A percentile compares a stretch with the other conserved stretches of the same genome.
Evolutionary conservation across 768 basidiomycete species (phyloP).

Genomic region (Terana coerulea): DNA sequence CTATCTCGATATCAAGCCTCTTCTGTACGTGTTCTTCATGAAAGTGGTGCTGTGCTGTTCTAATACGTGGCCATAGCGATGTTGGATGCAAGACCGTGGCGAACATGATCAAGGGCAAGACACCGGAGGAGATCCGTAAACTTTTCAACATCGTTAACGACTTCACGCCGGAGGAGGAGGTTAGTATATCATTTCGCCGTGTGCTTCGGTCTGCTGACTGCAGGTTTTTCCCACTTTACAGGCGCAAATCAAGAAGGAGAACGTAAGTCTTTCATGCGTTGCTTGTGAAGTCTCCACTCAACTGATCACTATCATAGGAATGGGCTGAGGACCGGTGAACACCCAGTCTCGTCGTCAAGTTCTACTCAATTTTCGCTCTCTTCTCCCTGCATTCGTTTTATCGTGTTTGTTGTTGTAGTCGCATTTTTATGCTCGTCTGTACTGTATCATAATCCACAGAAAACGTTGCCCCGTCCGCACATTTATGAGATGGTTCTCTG

Average conservation of each 20-base stretch:
- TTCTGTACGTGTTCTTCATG: constrained; percentile 61
- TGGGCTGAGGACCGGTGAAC: constrained; percentile 86
- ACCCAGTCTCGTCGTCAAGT: constrained; percentile 15
- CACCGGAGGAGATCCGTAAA: constrained; percentile 98
- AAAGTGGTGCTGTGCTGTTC: constrained; percentile 1
- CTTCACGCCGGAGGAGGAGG: constrained; percentile 99
- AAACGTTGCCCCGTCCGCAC: too few relatives aligned
- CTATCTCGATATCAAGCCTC: constrained; percentile 98
- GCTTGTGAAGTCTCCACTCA: background rate
- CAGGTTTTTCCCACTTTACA: constrained; percentile 30
- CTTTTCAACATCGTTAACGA: constrained; percentile 98
- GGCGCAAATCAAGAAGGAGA: constrained; percentile 99
- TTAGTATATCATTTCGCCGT: constrained; percentile 29
- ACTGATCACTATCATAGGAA: constrained; percentile 49
- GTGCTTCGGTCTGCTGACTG: constrained; percentile 2
- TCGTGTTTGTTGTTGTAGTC: background rate
- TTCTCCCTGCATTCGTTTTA: constrained; percentile 13
- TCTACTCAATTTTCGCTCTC: constrained; percentile 12
- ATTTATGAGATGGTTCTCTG: too few relatives aligned
- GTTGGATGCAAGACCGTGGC: constrained; percentile 99
- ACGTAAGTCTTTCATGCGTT: constrained; percentile 52
- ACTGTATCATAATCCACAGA: constrained; percentile 13
- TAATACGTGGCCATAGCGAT: constrained; percentile 50
- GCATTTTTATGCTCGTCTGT: background rate
- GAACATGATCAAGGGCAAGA: constrained; percentile 99